These are phyloP conservation scores for Brasenia schreberi DNA, from an alignment of 164 flowering plant genomes.

Conservation along the genomic window DNA sequence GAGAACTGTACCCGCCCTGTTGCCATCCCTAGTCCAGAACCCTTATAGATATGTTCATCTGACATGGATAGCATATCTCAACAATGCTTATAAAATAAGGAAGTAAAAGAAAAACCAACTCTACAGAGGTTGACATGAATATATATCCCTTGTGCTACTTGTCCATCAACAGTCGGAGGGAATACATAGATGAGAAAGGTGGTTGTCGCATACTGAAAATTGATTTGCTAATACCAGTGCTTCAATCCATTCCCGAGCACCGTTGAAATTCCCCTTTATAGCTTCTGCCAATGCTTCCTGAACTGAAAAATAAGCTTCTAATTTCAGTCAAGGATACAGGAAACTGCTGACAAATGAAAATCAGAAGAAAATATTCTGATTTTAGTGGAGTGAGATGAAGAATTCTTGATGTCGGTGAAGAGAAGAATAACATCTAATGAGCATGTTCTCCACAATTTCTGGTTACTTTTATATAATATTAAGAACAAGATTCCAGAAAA, in stretches of 20 bases:
- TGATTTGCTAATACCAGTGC: slow-evolving; percentile 83
- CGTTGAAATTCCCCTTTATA: slow-evolving; percentile 82
- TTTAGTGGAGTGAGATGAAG: not conserved
- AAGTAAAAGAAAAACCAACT: too few relatives aligned
- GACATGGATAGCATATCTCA: too few relatives aligned
- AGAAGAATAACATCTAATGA: not conserved
- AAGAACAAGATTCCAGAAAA: not conserved
- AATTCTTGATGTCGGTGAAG: not conserved
- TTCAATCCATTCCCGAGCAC: slow-evolving; percentile 59
- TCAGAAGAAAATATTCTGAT: not conserved
- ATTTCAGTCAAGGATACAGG: not conserved
- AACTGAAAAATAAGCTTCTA: slow-evolving; percentile 22
- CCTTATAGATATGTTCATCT: too few relatives aligned
- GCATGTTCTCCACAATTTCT: not conserved
- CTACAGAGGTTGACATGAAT: too few relatives aligned
- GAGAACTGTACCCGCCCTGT: too few relatives aligned
- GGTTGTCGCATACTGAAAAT: slow-evolving; percentile 67
- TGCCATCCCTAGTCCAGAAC: too few relatives aligned
- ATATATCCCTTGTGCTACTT: too few relatives aligned
- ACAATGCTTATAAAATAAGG: too few relatives aligned
- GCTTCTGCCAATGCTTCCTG: slow-evolving; percentile 96
- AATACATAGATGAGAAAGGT: too few relatives aligned
- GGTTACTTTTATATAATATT: not conserved
- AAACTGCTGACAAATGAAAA: not conserved
- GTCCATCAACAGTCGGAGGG: too few relatives aligned